Evolutionary conservation across 202 grass and related monocot species (phyloP).

Genomic region (Musa balbisiana): DNA sequence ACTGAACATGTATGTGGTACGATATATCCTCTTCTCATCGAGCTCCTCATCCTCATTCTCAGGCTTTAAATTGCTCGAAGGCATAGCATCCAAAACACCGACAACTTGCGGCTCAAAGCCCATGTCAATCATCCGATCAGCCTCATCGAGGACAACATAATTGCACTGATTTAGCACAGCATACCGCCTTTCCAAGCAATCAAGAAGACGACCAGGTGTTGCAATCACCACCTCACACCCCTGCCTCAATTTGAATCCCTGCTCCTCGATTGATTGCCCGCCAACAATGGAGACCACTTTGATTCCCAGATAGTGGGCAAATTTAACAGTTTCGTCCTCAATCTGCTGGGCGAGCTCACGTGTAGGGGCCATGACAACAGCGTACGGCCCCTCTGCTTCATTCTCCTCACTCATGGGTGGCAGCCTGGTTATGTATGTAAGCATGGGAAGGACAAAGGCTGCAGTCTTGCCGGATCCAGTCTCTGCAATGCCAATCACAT

Average conservation of each 20-base stretch:
- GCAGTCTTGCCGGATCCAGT: slow-evolving; percentile 92
- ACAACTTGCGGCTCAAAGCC: slow-evolving; percentile 95
- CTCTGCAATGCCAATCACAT: slow-evolving; percentile 94
- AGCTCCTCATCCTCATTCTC: slow-evolving; percentile 97
- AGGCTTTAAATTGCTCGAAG: slow-evolving; percentile 93
- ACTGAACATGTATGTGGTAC: slow-evolving; percentile 99
- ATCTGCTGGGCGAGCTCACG: slow-evolving; percentile 96
- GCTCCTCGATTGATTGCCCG: slow-evolving; percentile 86
- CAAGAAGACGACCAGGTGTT: slow-evolving; percentile 82
- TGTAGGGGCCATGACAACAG: slow-evolving; percentile 91
- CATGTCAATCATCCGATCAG: slow-evolving; percentile 99
- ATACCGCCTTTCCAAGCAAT: slow-evolving; percentile 89
- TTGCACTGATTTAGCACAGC: slow-evolving; percentile 95
- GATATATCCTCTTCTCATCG: slow-evolving; percentile 84
- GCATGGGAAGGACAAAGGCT: slow-evolving; percentile 91
- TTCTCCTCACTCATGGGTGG: slow-evolving; percentile 88
- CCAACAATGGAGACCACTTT: slow-evolving; percentile 93
- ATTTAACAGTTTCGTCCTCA: slow-evolving; percentile 90
- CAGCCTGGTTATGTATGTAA: slow-evolving; percentile 75
- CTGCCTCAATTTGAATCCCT: slow-evolving; percentile 81
- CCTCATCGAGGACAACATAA: slow-evolving; percentile 94
- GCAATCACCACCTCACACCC: slow-evolving; percentile 94
- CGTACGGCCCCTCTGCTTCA: slow-evolving; percentile 90
- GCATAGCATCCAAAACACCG: slow-evolving; percentile 85
- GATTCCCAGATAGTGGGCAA: slow-evolving; percentile 79